These are phyloP conservation scores for Nicotiana noctiflora DNA, from an alignment of 257 asterid genomes.

Conservation along the genomic window DNA sequence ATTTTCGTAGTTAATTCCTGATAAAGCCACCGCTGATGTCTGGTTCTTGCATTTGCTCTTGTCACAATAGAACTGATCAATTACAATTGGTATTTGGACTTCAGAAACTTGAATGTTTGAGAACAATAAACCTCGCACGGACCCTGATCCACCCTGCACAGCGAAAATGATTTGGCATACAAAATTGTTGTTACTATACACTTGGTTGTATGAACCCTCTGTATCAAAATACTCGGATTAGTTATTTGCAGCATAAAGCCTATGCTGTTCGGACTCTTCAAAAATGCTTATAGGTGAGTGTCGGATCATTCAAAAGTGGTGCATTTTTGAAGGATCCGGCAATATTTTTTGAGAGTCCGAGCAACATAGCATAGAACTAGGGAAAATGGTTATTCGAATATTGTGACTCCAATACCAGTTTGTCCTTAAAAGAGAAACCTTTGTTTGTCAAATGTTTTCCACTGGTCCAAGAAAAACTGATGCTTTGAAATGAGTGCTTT, in stretches of 20 bases:
- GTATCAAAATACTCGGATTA: neutral
- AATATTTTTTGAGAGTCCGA: no score
- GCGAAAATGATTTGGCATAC: neutral
- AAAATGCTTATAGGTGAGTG: no score
- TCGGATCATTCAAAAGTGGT: no score
- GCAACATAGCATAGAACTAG: neutral
- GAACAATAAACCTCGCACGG: slow-evolving; percentile 56
- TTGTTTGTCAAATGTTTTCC: no score
- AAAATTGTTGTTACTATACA: neutral
- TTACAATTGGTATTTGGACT: slow-evolving; percentile 73
- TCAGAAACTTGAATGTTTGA: slow-evolving; percentile 75
- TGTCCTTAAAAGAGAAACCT: neutral
- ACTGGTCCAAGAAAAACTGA: no score
- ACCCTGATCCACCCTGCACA: slow-evolving; percentile 80
- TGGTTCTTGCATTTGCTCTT: slow-evolving; percentile 50
- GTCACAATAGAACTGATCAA: slow-evolving; percentile 88
- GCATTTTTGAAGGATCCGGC: no score
- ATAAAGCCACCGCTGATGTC: slow-evolving; percentile 63
- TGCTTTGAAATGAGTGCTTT: no score
- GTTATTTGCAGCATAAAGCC: neutral
- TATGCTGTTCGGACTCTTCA: no score
- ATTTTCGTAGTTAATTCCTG: slow-evolving; percentile 65
- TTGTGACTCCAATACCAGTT: neutral
- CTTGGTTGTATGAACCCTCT: neutral
- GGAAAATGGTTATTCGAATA: neutral